Evolutionary conservation across 2,329 filamentous ascomycete genomes (phyloP).

Genomic region (Cytospora chrysosperma): DNA sequence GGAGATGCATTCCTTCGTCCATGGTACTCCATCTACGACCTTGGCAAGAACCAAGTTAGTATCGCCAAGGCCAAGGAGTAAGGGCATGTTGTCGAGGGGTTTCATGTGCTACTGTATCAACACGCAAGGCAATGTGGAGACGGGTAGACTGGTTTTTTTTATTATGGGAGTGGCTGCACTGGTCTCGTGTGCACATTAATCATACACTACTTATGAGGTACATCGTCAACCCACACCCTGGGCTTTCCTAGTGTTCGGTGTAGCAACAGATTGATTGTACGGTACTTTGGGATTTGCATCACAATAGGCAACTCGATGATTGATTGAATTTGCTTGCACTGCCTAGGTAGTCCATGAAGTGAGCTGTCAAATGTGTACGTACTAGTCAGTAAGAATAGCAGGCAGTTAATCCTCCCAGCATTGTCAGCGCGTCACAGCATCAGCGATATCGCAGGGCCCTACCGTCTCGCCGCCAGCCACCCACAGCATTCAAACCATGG

Average conservation of each 20-base stretch:
- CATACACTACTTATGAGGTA: background rate
- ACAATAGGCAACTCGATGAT: slow-evolving; percentile 1
- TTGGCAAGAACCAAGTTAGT: slow-evolving; percentile 84
- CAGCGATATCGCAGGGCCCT: background rate
- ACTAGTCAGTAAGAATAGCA: background rate
- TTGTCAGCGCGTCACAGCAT: background rate
- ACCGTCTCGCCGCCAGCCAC: background rate
- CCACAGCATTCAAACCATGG: background rate
- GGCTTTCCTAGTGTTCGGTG: slow-evolving; percentile 15
- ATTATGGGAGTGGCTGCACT: background rate
- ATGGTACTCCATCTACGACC: slow-evolving; percentile 96
- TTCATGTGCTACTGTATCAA: slow-evolving; percentile 11
- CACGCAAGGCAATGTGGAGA: background rate
- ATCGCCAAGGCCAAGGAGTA: slow-evolving; percentile 76
- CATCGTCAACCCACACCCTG: slow-evolving; percentile 9
- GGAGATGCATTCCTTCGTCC: slow-evolving; percentile 83
- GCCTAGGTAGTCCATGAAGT: background rate
- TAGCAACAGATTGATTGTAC: slow-evolving; percentile 25
- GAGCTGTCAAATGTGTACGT: background rate
- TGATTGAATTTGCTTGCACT: background rate
- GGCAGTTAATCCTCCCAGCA: background rate
- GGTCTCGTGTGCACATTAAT: slow-evolving; percentile 6
- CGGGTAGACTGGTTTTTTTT: background rate
- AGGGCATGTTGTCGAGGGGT: background rate
- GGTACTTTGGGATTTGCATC: slow-evolving; percentile 16